These are phyloP conservation scores for Xerocomus nothofagi DNA, from an alignment of 1,284 basidiomycete species.

Conservation along the genomic window DNA sequence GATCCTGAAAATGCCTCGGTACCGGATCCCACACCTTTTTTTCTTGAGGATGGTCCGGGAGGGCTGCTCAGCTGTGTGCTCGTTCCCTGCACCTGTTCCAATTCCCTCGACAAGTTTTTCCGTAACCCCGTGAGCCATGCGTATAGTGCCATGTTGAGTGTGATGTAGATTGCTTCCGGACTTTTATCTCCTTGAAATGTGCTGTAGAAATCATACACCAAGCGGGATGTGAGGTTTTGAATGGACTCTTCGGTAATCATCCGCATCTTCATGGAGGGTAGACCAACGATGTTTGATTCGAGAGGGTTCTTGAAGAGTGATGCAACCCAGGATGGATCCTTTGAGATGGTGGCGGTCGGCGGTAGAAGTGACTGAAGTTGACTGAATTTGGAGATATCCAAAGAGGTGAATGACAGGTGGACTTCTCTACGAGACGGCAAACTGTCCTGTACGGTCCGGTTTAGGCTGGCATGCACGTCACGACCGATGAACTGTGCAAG, in stretches of 20 bases:
- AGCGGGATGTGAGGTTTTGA: slow-evolving; percentile 40
- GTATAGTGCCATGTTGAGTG: slow-evolving; percentile 76
- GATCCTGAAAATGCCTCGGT: slow-evolving; percentile 13
- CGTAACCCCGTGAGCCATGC: slow-evolving; percentile 75
- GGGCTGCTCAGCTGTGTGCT: slow-evolving; percentile 41
- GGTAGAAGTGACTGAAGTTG: slow-evolving; percentile 52
- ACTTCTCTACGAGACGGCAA: slow-evolving; percentile 59
- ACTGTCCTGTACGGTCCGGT: slow-evolving; percentile 55
- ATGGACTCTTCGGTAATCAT: slow-evolving; percentile 68
- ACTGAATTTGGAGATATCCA: slow-evolving; percentile 69
- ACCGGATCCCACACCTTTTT: slow-evolving; percentile 16
- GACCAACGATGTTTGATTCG: slow-evolving; percentile 72
- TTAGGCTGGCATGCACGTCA: slow-evolving; percentile 64
- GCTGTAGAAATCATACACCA: slow-evolving; percentile 74
- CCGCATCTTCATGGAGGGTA: slow-evolving; percentile 76
- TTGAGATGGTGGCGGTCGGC: slow-evolving; percentile 39
- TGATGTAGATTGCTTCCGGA: slow-evolving; percentile 76
- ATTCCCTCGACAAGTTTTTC: slow-evolving; percentile 70
- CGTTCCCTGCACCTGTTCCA: slow-evolving; percentile 68
- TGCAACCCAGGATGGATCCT: slow-evolving; percentile 55
- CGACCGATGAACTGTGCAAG: slow-evolving; percentile 69
- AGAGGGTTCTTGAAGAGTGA: slow-evolving; percentile 54
- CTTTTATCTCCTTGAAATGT: slow-evolving; percentile 59
- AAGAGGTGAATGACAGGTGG: slow-evolving; percentile 67
- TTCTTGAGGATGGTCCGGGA: slow-evolving; percentile 27